Evolutionary conservation across 2,329 filamentous ascomycete species (phyloP), one percentile per base, ranked within the genome.

Genomic region (Talaromyces amestolkiae): DNA sequence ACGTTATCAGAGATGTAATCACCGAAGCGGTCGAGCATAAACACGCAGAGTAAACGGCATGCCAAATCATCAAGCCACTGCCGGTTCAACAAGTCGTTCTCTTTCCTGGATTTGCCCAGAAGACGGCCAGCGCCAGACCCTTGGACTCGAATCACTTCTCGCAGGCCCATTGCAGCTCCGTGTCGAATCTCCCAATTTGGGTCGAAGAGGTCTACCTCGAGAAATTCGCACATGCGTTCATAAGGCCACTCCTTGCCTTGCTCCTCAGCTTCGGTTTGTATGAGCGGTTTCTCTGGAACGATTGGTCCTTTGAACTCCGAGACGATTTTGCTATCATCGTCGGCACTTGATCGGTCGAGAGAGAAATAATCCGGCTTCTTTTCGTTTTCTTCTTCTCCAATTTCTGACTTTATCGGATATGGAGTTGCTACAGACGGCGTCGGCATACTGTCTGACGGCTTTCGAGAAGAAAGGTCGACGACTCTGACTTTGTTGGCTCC

Each of bases 1-100:
- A 96, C 96, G 62, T 92, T 99, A 77, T 99, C 95, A 5, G 93
- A 97, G 66, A 96, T 95, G 80, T 97, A 99, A 75, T 99, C 95
- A 65, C 93, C 96, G 74, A 99, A 99, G 62, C 93, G 89, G 79
- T 99, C 95, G 17, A 99, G 87, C 89, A 99, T 97, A 72, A 99
- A 89, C 61, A 99, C 93, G 75, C 92, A 97, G 77, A 93, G 94
- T 58, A 99, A 85, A 31, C 95, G 91, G 73, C 93, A 97, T n/a
- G 93, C 92, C 61, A 99, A 84, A 73, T 99, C 94, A 73, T 98
- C 91, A 22, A 99, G 86, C 93, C 93, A 99, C 74, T 84, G 86
- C 67, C 89, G 87, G 72, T 98, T 99, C 53, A 91, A 82, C 1
- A 79, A 75, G 72, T 97, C 87, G 73, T 99, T 99, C 72, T 96